These are phyloP conservation scores for Jamesozyma jinghongensis DNA, from an alignment of 805 yeast genomes.

Conservation along the genomic window DNA sequence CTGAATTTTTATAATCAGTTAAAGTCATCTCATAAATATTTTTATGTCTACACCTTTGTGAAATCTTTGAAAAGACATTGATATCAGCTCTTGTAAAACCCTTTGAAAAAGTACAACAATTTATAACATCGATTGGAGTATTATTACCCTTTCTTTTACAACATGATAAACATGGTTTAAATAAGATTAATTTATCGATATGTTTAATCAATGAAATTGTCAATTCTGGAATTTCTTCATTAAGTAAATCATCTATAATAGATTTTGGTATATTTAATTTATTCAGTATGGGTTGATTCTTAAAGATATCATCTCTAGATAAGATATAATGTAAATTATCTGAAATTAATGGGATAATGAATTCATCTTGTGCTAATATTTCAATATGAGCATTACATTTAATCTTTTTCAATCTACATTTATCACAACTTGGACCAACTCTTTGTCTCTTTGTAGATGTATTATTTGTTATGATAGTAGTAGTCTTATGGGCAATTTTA, in stretches of 20 bases:
- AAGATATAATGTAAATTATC: conserved; percentile 19
- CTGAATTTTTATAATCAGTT: conserved; percentile 14
- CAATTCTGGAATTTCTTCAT: too few species aligned
- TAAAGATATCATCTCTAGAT: conserved; percentile 10
- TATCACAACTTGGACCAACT: conserved; percentile 68
- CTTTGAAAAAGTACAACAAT: conserved; percentile 46
- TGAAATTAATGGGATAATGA: conserved; percentile 10
- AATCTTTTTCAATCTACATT: conserved; percentile 61
- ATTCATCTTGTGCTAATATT: conserved; percentile 29
- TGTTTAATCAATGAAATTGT: conserved; percentile 18
- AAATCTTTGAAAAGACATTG: conserved; percentile 15
- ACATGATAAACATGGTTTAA: conserved; percentile 50
- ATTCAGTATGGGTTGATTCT: not conserved
- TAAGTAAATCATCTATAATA: not conserved
- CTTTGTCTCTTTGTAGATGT: conserved; percentile 48
- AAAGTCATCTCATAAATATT: conserved; percentile 13
- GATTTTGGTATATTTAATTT: conserved; percentile 1
- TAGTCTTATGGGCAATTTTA: too few species aligned
- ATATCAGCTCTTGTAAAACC: conserved; percentile 36
- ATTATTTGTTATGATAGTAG: not conserved
- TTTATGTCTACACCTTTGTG: conserved; percentile 7
- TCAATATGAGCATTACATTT: conserved; percentile 64
- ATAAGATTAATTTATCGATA: conserved; percentile 35
- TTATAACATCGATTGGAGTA: not conserved
- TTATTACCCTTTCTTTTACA: conserved; percentile 13